These are phyloP conservation scores for Leptographium procerum DNA, from an alignment of 2,329 filamentous ascomycete species.

Conservation along the genomic window DNA sequence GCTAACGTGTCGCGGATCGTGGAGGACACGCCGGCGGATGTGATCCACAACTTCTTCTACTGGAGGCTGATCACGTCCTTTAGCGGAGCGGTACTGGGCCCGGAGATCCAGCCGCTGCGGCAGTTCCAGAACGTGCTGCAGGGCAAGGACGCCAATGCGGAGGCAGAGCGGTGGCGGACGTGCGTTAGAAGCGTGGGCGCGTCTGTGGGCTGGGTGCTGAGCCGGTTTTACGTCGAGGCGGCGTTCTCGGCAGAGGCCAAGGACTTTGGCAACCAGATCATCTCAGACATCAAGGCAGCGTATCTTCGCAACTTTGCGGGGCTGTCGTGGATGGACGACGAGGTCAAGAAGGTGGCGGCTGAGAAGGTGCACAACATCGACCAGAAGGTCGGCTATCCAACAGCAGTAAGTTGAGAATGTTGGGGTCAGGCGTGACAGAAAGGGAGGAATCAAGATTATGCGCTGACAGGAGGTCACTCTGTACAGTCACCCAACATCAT, in stretches of 20 bases:
- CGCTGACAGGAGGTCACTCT: not conserved
- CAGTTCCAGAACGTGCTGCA: conserved; percentile 49
- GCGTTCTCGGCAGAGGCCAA: conserved; percentile 57
- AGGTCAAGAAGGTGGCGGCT: conserved; percentile 46
- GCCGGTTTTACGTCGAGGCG: conserved; percentile 59
- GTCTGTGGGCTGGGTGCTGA: conserved; percentile 55
- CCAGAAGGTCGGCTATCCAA: conserved; percentile 59
- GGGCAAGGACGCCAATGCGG: conserved; percentile 48
- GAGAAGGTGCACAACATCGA: conserved; percentile 56
- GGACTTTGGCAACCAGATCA: conserved; percentile 54
- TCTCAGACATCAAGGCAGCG: conserved; percentile 57
- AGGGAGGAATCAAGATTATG: not conserved
- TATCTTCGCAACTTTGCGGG: conserved; percentile 49
- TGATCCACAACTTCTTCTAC: conserved; percentile 49
- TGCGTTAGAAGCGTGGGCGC: conserved; percentile 37
- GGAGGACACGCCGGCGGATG: conserved; percentile 37
- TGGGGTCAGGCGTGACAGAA: too few species aligned
- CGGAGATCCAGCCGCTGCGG: conserved; percentile 46
- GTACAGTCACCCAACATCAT: conserved; percentile 40
- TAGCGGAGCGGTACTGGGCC: conserved; percentile 42
- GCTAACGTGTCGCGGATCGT: conserved; percentile 46
- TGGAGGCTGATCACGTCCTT: conserved; percentile 52
- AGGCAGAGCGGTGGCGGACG: conserved; percentile 53
- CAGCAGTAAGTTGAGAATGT: conserved; percentile 17
- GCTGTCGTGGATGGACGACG: conserved; percentile 53